phyloP scores from a whole-genome alignment of 2,329 filamentous ascomycete genomes.

The Penicillium freii region DNA sequence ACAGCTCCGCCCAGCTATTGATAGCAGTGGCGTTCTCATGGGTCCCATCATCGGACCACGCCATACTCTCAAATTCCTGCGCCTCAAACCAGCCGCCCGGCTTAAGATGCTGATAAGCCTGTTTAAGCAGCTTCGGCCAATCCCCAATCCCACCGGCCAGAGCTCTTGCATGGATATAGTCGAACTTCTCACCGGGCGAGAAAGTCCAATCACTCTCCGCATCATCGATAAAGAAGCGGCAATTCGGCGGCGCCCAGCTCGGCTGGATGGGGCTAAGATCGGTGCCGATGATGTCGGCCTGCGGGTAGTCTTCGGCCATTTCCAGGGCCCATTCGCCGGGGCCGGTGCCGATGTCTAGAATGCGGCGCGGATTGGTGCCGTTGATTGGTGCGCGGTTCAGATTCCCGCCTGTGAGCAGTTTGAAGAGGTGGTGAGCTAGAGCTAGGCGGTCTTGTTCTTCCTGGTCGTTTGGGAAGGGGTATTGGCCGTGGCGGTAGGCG shows the following conservation, averaged over 20 bases:
- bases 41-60: slow-evolving; percentile 36
- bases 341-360: slow-evolving; percentile 36
- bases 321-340: slow-evolving; percentile 43
- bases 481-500: slow-evolving; percentile 44
- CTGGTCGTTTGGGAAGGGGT: slow-evolving; percentile 46
- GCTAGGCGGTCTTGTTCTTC: slow-evolving; percentile 45
- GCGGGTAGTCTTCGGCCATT: slow-evolving; percentile 42
- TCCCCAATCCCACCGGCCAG: slow-evolving; percentile 40
- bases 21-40: slow-evolving; percentile 24
- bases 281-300: slow-evolving; percentile 37
- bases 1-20: slow-evolving; percentile 30
- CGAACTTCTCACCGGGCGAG: slow-evolving; percentile 37
- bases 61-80: slow-evolving; percentile 33
- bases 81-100: slow-evolving; percentile 40
- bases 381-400: slow-evolving; percentile 41
- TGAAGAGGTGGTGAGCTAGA: slow-evolving; percentile 42
- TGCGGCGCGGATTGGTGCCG: slow-evolving; percentile 17
- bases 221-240: slow-evolving; percentile 50
- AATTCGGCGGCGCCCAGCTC: slow-evolving; percentile 49
- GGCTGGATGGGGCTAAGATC: slow-evolving; percentile 40
- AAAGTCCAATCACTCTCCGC: slow-evolving; percentile 43
- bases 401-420: slow-evolving; percentile 35
- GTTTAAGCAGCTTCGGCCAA: slow-evolving; percentile 32
- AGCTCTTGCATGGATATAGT: slow-evolving; percentile 41
- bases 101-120: slow-evolving; percentile 33